Evolutionary conservation across 2,329 filamentous ascomycete genomes (phyloP).

Genomic region (Pseudogymnoascus sp.): DNA sequence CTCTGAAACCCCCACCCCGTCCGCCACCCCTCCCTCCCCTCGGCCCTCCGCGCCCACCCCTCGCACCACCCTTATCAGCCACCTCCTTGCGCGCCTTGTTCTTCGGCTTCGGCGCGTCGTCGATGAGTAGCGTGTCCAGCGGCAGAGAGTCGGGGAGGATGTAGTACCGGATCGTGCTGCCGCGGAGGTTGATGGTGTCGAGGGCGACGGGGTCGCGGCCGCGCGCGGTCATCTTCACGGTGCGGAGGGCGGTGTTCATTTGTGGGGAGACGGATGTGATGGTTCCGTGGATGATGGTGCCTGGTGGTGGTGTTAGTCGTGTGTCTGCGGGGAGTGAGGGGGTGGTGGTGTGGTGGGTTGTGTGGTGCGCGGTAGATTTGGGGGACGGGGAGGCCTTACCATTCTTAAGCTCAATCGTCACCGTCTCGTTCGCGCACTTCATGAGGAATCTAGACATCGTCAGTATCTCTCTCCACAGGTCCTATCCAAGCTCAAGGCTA

Average conservation of each 20-base stretch:
- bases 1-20: constrained; percentile 37
- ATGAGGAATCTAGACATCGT: constrained; percentile 73
- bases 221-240: constrained; percentile 91
- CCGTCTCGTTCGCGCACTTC: constrained; percentile 98
- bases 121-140: constrained; percentile 88
- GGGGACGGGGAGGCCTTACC: constrained; percentile 42
- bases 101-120: constrained; percentile 97
- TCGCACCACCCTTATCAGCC: constrained; percentile 50
- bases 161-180: constrained; percentile 91
- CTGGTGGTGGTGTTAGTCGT: constrained; percentile 37
- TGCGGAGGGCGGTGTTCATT: constrained; percentile 96
- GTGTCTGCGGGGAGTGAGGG: not conserved
- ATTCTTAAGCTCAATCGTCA: constrained; percentile 98
- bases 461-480: constrained; percentile 17
- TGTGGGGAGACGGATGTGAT: constrained; percentile 94
- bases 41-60: constrained; percentile 38
- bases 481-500: constrained; percentile 10
- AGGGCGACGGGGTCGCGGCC: constrained; percentile 81
- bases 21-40: constrained; percentile 39
- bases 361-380: not conserved
- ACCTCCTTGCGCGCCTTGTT: constrained; percentile 97
- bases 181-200: constrained; percentile 94
- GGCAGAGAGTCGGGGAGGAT: constrained; percentile 94
- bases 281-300: constrained; percentile 92
- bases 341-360: not conserved